Evolutionary conservation across 2,329 filamentous ascomycete species (phyloP).

Genomic region (Amauroascus verrucosus): DNA sequence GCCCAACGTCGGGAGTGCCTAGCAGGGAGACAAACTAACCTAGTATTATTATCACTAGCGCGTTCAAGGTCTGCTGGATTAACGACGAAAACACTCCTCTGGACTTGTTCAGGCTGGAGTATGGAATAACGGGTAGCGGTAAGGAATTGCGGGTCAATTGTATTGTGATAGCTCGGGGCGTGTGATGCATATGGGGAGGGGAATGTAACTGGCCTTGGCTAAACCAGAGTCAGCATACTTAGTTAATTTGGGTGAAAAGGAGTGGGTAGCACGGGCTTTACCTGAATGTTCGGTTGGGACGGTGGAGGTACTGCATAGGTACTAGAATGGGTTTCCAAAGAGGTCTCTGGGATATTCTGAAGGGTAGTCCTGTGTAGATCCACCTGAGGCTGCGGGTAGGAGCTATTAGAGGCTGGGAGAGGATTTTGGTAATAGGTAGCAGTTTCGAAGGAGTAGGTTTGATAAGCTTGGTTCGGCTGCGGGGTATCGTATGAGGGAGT

Average conservation of each 20-base stretch:
- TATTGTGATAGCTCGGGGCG: slow-evolving; percentile 25
- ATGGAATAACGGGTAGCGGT: slow-evolving; percentile 20
- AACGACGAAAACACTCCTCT: slow-evolving; percentile 14
- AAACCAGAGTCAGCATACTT: not conserved
- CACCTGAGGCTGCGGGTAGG: slow-evolving; percentile 5
- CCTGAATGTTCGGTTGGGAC: slow-evolving; percentile 9
- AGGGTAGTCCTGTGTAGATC: slow-evolving; percentile 12
- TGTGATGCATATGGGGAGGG: slow-evolving; percentile 24
- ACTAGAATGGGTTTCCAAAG: not conserved
- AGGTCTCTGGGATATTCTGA: slow-evolving; percentile 1
- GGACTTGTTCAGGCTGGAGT: slow-evolving; percentile 9
- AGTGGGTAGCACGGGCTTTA: not conserved
- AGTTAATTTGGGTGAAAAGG: not conserved
- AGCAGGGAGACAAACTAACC: slow-evolving; percentile 4
- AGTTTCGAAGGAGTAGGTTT: slow-evolving; percentile 25
- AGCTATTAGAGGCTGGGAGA: slow-evolving; percentile 3
- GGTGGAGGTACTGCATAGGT: slow-evolving; percentile 8
- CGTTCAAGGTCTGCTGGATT: slow-evolving; percentile 17
- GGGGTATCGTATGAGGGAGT: slow-evolving; percentile 10
- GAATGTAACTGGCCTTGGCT: slow-evolving; percentile 18
- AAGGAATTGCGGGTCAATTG: slow-evolving; percentile 34
- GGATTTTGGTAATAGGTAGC: slow-evolving; percentile 24
- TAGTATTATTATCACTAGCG: not conserved
- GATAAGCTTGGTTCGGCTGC: slow-evolving; percentile 20
- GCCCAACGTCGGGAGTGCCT: not conserved